Evolutionary conservation across 2,329 filamentous ascomycete genomes (phyloP).

Genomic region (Alternaria atra): DNA sequence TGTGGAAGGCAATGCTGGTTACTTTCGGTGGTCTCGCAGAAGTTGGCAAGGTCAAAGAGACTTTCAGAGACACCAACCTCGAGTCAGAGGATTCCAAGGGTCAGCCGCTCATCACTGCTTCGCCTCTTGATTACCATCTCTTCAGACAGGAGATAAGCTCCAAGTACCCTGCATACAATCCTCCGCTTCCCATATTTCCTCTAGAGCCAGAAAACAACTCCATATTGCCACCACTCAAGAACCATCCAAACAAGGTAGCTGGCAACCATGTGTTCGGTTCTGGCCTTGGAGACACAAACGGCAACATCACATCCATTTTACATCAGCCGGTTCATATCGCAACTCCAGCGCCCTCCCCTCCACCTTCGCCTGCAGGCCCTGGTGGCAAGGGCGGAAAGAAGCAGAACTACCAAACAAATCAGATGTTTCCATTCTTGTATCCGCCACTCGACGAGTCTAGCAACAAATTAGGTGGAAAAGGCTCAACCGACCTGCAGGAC

Average conservation of each 20-base stretch:
- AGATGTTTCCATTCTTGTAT: conserved; percentile 98
- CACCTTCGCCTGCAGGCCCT: conserved; percentile 83
- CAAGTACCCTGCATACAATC: conserved; percentile 96
- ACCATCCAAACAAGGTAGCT: conserved; percentile 67
- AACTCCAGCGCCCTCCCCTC: conserved; percentile 95
- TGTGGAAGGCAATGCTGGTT: conserved; percentile 92
- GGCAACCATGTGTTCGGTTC: conserved; percentile 63
- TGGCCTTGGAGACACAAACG: conserved; percentile 58
- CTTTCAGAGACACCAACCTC: conserved; percentile 67
- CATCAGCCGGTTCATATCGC: conserved; percentile 98
- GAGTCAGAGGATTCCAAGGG: conserved; percentile 67
- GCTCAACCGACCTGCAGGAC: conserved; percentile 80
- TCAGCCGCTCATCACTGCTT: conserved; percentile 86
- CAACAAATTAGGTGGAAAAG: conserved; percentile 90
- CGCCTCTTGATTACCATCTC: conserved; percentile 92
- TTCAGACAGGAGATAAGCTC: conserved; percentile 97
- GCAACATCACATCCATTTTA: conserved; percentile 75
- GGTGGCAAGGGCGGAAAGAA: conserved; percentile 96
- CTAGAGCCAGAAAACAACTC: conserved; percentile 91
- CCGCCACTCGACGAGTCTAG: conserved; percentile 89
- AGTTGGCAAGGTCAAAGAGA: conserved; percentile 76
- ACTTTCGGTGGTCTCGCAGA: conserved; percentile 82
- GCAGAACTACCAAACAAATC: conserved; percentile 99
- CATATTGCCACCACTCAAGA: conserved; percentile 83
- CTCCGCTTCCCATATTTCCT: conserved; percentile 82